Percentiles rank a stretch among this genome's conserved stretches.
phyloP scores from a whole-genome alignment of 768 basidiomycete species.

The Gloeophyllum trabeum region DNA sequence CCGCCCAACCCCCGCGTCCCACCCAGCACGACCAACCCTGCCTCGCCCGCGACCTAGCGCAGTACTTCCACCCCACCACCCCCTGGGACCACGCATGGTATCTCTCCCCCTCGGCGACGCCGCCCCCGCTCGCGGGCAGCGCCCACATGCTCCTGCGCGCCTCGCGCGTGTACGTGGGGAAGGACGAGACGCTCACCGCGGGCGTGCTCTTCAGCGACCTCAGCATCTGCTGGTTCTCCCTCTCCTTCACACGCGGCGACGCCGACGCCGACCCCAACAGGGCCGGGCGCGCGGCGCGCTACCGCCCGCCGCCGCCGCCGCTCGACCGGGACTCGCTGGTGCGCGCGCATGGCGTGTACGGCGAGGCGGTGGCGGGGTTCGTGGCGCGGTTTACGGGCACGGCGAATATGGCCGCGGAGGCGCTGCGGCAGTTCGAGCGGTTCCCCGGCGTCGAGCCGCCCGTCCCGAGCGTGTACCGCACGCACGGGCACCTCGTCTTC shows the following conservation, averaged over 20 bases:
- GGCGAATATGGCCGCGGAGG: conserved; percentile 40
- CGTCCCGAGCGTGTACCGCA: conserved; percentile 33
- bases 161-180: conserved; percentile 15
- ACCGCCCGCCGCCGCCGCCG: conserved; percentile 26
- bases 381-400: conserved; percentile 32
- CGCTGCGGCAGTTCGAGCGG: conserved; percentile 28
- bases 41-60: conserved; percentile 30
- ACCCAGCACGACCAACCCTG: conserved; percentile 21
- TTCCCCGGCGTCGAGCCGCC: conserved; percentile 33
- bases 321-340: conserved; percentile 22
- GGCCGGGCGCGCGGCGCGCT: conserved; percentile 22
- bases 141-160: conserved; percentile 10
- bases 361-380: conserved; percentile 34
- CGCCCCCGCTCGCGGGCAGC: conserved; percentile 19
- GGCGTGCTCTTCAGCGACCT: conserved; percentile 37
- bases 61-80: conserved; percentile 30
- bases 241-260: conserved; percentile 22
- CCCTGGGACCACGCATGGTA: conserved; percentile 34
- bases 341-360: conserved; percentile 34
- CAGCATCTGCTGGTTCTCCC: conserved; percentile 35
- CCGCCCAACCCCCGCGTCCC: conserved; percentile 24
- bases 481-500: conserved; percentile 45
- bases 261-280: conserved; percentile 19
- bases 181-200: conserved; percentile 19
- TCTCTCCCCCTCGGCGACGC: conserved; percentile 14